Conservation (phyloP, 805 yeast genomes). For the Candida succiphila region DNA sequence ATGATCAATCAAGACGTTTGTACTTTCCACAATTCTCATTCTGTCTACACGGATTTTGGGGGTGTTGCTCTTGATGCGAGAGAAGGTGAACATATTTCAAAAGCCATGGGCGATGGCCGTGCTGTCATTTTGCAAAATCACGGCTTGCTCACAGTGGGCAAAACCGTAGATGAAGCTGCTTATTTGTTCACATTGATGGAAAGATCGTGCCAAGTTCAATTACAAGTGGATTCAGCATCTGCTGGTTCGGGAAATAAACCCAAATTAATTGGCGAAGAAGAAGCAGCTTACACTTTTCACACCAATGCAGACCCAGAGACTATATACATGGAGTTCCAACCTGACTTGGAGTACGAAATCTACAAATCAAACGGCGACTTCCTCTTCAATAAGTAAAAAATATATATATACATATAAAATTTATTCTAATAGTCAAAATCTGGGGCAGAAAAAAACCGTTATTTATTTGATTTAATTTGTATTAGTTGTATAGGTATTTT, state of each 20-base stretch:
- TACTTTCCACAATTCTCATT: slow-evolving; percentile 51
- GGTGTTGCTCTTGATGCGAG: slow-evolving; percentile 65
- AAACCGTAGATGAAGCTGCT: slow-evolving; percentile 69
- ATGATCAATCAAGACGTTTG: slow-evolving; percentile 79
- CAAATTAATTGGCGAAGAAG: slow-evolving; percentile 43
- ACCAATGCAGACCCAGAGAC: slow-evolving; percentile 57
- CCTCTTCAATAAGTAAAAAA: not conserved
- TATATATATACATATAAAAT: too few relatives aligned
- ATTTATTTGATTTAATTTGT: not conserved
- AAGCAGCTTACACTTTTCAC: slow-evolving; percentile 56
- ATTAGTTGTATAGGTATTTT: not conserved
- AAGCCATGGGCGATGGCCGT: slow-evolving; percentile 48
- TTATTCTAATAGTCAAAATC: not conserved
- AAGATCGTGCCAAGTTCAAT: slow-evolving; percentile 53
- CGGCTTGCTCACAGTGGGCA: slow-evolving; percentile 62
- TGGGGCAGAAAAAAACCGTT: not conserved
- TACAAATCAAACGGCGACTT: slow-evolving; percentile 4
- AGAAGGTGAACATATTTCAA: slow-evolving; percentile 55
- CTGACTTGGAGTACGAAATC: slow-evolving; percentile 47
- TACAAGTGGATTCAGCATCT: slow-evolving; percentile 46
- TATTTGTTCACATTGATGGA: slow-evolving; percentile 56
- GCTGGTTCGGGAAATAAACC: slow-evolving; percentile 29
- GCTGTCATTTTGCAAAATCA: slow-evolving; percentile 61
- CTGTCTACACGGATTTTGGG: slow-evolving; percentile 62
- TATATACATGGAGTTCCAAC: slow-evolving; percentile 64